Conservation (phyloP, 768 basidiomycete genomes). For the Pleurotus pulmonarius region DNA sequence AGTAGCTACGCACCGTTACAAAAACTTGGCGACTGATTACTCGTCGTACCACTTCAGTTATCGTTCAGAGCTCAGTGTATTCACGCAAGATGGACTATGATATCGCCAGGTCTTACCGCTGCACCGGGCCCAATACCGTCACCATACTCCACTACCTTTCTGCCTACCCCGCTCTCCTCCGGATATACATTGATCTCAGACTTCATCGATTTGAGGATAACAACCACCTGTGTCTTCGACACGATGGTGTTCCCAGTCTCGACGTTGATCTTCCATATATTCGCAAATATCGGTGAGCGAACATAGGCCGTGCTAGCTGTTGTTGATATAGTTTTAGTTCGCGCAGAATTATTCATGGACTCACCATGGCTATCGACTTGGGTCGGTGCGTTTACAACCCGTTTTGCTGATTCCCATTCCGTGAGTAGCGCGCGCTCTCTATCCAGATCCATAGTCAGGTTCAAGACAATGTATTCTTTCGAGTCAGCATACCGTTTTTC, state of each 20-base stretch:
- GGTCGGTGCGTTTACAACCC: not conserved
- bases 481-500: conserved; percentile 32
- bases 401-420: conserved; percentile 37
- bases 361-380: no score
- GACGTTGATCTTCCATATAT: conserved; percentile 49
- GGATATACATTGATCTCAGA: conserved; percentile 51
- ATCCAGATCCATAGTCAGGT: not conserved
- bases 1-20: no score
- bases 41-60: no score
- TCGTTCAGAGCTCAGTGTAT: no score
- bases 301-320: conserved; percentile 14
- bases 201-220: conserved; percentile 66
- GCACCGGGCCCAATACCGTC: conserved; percentile 39
- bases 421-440: conserved; percentile 40
- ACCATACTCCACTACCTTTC: conserved; percentile 33
- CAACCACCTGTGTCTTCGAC: conserved; percentile 36
- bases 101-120: conserved; percentile 43
- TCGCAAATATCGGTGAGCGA: conserved; percentile 36
- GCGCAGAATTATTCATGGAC: no score
- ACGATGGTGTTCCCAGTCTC: conserved; percentile 36
- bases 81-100: conserved; percentile 31
- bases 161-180: conserved; percentile 42
- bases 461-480: no score
- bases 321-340: not conserved
- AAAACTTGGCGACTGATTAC: no score